Conservation (phyloP, 2,329 filamentous ascomycete genomes). For the Zymoseptoria brevis region DNA sequence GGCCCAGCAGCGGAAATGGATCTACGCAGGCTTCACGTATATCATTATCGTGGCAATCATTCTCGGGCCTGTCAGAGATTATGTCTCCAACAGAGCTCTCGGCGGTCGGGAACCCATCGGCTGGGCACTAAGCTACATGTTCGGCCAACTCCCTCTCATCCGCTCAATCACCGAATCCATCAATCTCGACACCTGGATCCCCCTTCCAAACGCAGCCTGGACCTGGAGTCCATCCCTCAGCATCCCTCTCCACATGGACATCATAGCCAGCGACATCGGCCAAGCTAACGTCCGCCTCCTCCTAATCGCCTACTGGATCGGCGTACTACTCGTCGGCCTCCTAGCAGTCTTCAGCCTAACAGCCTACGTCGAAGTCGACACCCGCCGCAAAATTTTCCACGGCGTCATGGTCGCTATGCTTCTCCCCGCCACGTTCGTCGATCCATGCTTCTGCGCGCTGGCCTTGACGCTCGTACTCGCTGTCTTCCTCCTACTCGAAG, state of each 20-base stretch:
- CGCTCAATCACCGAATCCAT: slow-evolving; percentile 62
- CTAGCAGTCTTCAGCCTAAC: slow-evolving; percentile 69
- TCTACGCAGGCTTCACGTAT: slow-evolving; percentile 77
- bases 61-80: slow-evolving; percentile 61
- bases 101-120: slow-evolving; percentile 71
- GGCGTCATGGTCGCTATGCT: slow-evolving; percentile 98
- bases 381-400: slow-evolving; percentile 92
- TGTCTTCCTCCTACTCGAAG: slow-evolving; percentile 79
- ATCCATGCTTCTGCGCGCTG: slow-evolving; percentile 74
- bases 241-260: slow-evolving; percentile 50
- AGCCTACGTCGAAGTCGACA: slow-evolving; percentile 84
- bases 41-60: slow-evolving; percentile 56
- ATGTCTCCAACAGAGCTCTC: slow-evolving; percentile 61
- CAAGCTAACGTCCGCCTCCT: slow-evolving; percentile 74
- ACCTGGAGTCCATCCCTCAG: slow-evolving; percentile 10
- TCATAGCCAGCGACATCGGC: slow-evolving; percentile 57
- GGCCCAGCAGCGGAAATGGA: slow-evolving; percentile 68
- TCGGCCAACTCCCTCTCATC: slow-evolving; percentile 68
- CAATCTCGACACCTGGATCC: slow-evolving; percentile 67
- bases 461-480: slow-evolving; percentile 72
- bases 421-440: slow-evolving; percentile 74
- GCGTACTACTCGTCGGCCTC: slow-evolving; percentile 63
- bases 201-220: slow-evolving; percentile 49
- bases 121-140: slow-evolving; percentile 84
- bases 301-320: slow-evolving; percentile 64